Evolutionary conservation across 768 basidiomycete genomes (phyloP).

Genomic region (Lyophyllum atratum): DNA sequence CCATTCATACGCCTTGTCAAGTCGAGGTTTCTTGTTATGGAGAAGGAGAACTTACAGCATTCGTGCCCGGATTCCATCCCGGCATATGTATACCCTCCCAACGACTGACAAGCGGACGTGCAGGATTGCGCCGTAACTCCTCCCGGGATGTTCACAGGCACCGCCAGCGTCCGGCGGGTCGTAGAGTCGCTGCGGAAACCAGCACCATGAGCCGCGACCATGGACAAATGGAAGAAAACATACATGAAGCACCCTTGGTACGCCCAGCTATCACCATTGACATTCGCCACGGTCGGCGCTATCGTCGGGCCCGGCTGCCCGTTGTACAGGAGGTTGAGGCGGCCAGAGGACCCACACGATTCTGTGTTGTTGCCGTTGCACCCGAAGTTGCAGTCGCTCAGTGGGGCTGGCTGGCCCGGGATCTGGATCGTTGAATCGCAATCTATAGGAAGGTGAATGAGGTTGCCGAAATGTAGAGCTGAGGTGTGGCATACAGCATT

Average conservation of each 20-base stretch:
- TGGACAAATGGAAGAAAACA: slow-evolving; percentile 10
- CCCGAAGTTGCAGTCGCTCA: slow-evolving; percentile 49
- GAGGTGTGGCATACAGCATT: slow-evolving; percentile 39
- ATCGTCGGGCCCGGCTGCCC: slow-evolving; percentile 50
- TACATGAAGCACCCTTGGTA: slow-evolving; percentile 70
- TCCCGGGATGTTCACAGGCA: slow-evolving; percentile 40
- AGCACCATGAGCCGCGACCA: not conserved
- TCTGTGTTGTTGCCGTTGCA: slow-evolving; percentile 59
- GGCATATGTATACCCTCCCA: slow-evolving; percentile 38
- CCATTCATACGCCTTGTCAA: not conserved
- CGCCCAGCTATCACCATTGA: slow-evolving; percentile 39
- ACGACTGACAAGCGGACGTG: slow-evolving; percentile 45
- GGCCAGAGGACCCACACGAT: slow-evolving; percentile 53
- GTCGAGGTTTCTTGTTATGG: too few relatives aligned
- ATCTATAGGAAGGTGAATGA: too few relatives aligned
- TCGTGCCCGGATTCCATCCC: slow-evolving; percentile 49
- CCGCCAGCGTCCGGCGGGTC: slow-evolving; percentile 32
- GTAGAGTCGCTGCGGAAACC: slow-evolving; percentile 31
- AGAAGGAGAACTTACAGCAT: slow-evolving; percentile 41
- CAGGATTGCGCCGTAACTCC: slow-evolving; percentile 52
- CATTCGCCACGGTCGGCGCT: slow-evolving; percentile 44
- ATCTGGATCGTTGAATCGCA: slow-evolving; percentile 59
- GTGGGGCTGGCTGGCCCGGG: slow-evolving; percentile 43
- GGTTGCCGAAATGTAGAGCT: not conserved
- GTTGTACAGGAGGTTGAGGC: slow-evolving; percentile 56